Conservation (phyloP, 257 asterid species). For the Anisodus tanguticus region DNA sequence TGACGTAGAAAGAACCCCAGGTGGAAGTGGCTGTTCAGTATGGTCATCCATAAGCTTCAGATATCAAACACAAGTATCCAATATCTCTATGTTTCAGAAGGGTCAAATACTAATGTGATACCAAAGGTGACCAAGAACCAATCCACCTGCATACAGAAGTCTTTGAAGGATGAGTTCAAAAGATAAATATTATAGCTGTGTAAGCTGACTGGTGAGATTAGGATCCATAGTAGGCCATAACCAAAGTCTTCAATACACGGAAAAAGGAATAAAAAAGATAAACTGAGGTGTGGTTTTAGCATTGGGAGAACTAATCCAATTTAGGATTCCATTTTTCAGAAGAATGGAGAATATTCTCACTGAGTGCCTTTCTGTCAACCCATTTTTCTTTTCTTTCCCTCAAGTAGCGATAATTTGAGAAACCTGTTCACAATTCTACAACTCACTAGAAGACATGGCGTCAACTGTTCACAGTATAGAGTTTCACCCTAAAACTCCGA, state of each 20-base stretch:
- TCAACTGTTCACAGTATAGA: not conserved
- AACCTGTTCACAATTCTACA: not conserved
- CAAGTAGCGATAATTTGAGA: not conserved
- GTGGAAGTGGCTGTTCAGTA: slow-evolving; percentile 56
- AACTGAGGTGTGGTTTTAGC: slow-evolving; percentile 9
- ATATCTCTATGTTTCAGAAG: not conserved
- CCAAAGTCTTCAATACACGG: not conserved
- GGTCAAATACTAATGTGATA: not conserved
- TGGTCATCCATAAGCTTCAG: slow-evolving; percentile 55
- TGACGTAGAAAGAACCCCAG: slow-evolving; percentile 46
- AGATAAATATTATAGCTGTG: not conserved
- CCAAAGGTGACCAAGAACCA: slow-evolving; percentile 1
- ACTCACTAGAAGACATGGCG: slow-evolving; percentile 8
- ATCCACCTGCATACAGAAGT: slow-evolving; percentile 26
- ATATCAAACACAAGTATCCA: slow-evolving; percentile 14
- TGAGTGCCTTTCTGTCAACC: not conserved
- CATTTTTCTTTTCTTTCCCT: not conserved
- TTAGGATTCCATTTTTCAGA: not conserved
- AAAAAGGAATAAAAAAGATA: slow-evolving; percentile 16
- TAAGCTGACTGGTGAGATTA: not conserved
- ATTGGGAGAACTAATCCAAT: not conserved
- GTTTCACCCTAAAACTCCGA: not conserved
- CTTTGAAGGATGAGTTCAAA: not conserved
- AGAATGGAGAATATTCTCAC: not conserved
- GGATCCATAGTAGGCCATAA: slow-evolving; percentile 12